Base-by-base conservation (phyloP, 2,329 filamentous ascomycete species). In the Beauveria sp. region DNA sequence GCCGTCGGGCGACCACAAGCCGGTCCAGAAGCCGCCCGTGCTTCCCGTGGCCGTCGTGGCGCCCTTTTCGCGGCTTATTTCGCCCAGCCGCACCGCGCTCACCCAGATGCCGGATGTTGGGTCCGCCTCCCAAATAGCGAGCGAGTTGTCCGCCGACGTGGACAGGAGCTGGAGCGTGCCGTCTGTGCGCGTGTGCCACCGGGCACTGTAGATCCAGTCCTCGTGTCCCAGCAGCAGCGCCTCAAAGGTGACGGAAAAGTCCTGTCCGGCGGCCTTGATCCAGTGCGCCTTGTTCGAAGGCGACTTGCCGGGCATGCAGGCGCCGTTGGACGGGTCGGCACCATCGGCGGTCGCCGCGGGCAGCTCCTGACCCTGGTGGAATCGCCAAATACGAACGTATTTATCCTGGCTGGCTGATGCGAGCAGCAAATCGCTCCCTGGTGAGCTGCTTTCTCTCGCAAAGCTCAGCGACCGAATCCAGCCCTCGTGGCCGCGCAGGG, bases 341-440 rank as follows among this genome's bases (percentile, higher is more conserved):
- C 74, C 75, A 1, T 81, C 78, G 7, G 75, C 78, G 45, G 81
- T 82, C 55, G 81, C 77, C 0, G 80, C 75, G 1, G 87, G 86
- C 1, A 89, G 75, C 40, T 86, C 84, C 62, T 82, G 82, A 40
- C 90, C 91, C 64, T 83, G 79, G 65, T 90, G 89, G 42, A 99
- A 77, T 62, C 93, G 86, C 95, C 95, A 99, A 42, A 99, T 82
- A 46, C 95, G 89, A 63, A 98, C 88, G 69, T 98, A 99, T 75
- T 96, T 97, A 74, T 99, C 95, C 73, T 99, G 95, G 71, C 93
- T 98, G 24, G 93, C 93, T 12, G 93, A 98, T 0, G 93, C 91
- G 22, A 99, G 81, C 24, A 98, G 75, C 4, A 96, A 72, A 71
- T 97, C 93, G 58, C 84, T 83, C 0, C 77, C 73, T 0, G 74